Percentiles rank a stretch among this genome's conserved stretches.
Evolutionary conservation across 2,329 filamentous ascomycete species (phyloP).

Genomic region (Sporothrix sp.): DNA sequence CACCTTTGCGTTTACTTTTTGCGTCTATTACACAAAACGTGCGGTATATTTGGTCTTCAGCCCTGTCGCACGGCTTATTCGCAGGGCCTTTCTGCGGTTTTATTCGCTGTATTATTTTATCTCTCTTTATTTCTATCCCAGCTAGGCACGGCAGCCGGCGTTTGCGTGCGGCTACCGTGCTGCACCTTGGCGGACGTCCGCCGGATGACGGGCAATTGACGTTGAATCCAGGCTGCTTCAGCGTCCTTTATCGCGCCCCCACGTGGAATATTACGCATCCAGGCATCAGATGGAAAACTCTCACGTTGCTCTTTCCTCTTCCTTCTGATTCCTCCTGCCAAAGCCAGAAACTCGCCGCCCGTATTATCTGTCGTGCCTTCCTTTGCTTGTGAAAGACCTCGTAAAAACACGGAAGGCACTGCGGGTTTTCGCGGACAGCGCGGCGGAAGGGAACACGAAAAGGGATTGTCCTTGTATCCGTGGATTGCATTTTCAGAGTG

Average conservation of each 20-base stretch:
- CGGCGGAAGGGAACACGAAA: slow-evolving; percentile 5
- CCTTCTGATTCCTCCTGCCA: neutral
- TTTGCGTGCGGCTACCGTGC: neutral
- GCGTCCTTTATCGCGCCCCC: neutral
- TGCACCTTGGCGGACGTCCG: neutral
- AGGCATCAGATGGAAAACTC: too few species aligned
- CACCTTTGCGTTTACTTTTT: too few species aligned
- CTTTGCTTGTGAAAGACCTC: slow-evolving; percentile 5
- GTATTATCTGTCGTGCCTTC: neutral
- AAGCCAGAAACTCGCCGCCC: neutral
- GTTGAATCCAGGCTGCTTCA: neutral
- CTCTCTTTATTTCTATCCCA: neutral
- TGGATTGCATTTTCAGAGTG: slow-evolving; percentile 2
- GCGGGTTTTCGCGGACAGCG: neutral
- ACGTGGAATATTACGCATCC: too few species aligned
- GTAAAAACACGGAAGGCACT: neutral
- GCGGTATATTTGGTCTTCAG: slow-evolving; percentile 4
- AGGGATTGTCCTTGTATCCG: slow-evolving; percentile 6
- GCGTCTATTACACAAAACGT: neutral
- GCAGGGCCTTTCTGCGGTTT: neutral
- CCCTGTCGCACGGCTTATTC: neutral
- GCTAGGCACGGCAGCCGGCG: neutral
- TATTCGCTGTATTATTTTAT: neutral
- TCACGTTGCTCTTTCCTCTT: neutral
- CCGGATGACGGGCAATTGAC: neutral